phyloP scores from a whole-genome alignment of 1,284 basidiomycete species.

The Tylopilus sp. region DNA sequence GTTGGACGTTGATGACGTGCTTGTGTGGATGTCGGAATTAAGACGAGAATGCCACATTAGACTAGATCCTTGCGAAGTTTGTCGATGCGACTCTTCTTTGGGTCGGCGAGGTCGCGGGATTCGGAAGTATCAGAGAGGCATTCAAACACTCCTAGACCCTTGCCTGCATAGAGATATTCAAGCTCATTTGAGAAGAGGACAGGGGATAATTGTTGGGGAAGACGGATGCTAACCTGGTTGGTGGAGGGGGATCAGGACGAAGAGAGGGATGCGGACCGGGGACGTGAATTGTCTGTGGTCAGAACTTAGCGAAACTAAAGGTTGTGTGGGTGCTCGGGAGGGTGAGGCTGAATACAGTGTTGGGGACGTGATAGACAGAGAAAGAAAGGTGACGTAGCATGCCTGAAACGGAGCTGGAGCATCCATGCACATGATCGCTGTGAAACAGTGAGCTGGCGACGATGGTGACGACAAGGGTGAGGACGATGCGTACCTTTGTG shows the following conservation, averaged over 20 bases:
- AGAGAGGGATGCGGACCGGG: slow-evolving; percentile 51
- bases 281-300: slow-evolving; percentile 48
- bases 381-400: slow-evolving; percentile 74
- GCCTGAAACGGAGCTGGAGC: slow-evolving; percentile 84
- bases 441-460: slow-evolving; percentile 9
- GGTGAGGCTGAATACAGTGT: slow-evolving; percentile 54
- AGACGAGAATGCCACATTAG: slow-evolving; percentile 94
- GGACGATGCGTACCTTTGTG: slow-evolving; percentile 70
- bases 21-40: slow-evolving; percentile 81
- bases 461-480: not conserved
- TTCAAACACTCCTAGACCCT: slow-evolving; percentile 82
- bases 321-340: slow-evolving; percentile 51
- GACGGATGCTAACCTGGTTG: slow-evolving; percentile 36
- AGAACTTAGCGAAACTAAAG: slow-evolving; percentile 57
- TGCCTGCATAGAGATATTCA: slow-evolving; percentile 86
- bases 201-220: slow-evolving; percentile 67
- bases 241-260: slow-evolving; percentile 45
- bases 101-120: slow-evolving; percentile 38
- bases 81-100: slow-evolving; percentile 72
- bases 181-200: slow-evolving; percentile 80
- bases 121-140: slow-evolving; percentile 78
- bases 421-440: slow-evolving; percentile 90
- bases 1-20: slow-evolving; percentile 54
- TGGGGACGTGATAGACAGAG: slow-evolving; percentile 51
- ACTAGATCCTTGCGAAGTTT: slow-evolving; percentile 87